Evolutionary conservation across 441 rosid genomes (phyloP).

Genomic region (Pelargonium myrrhifolium): DNA sequence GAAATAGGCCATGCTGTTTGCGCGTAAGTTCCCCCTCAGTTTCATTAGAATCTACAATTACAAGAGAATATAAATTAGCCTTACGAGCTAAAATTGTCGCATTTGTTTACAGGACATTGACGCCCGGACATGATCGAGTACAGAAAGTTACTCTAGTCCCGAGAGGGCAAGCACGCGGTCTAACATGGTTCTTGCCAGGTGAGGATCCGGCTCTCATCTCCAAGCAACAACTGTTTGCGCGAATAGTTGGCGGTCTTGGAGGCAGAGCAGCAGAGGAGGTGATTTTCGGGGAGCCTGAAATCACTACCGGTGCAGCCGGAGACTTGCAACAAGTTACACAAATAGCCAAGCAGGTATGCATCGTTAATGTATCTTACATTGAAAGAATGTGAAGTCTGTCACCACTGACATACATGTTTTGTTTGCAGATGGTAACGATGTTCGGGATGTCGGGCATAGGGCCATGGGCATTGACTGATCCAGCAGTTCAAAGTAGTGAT

Average conservation of each 20-base stretch:
- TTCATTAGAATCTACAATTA: background rate
- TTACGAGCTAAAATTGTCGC: no score
- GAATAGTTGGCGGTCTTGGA: constrained; percentile 69
- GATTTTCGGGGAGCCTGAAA: constrained; percentile 60
- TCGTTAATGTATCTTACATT: no score
- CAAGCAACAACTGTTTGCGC: constrained; percentile 51
- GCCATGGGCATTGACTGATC: constrained; percentile 58
- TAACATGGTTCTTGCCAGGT: constrained; percentile 60
- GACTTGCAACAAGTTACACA: constrained; percentile 61
- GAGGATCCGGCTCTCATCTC: constrained; percentile 60
- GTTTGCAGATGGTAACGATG: constrained; percentile 61
- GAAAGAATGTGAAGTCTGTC: no score
- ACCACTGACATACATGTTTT: no score
- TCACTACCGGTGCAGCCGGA: constrained; percentile 66
- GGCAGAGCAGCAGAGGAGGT: constrained; percentile 71
- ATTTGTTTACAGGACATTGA: constrained; percentile 42
- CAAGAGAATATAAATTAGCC: no score
- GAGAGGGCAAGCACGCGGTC: constrained; percentile 70
- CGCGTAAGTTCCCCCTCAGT: constrained; percentile 34
- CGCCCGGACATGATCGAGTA: constrained; percentile 64
- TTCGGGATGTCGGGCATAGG: constrained; percentile 76
- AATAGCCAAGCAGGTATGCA: constrained; percentile 70
- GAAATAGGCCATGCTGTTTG: constrained; percentile 66
- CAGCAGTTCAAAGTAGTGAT: constrained; percentile 45
- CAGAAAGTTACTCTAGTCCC: constrained; percentile 66